Base-by-base conservation (phyloP, 2,329 filamentous ascomycete species). In the Aspergillus hiratsukae region DNA sequence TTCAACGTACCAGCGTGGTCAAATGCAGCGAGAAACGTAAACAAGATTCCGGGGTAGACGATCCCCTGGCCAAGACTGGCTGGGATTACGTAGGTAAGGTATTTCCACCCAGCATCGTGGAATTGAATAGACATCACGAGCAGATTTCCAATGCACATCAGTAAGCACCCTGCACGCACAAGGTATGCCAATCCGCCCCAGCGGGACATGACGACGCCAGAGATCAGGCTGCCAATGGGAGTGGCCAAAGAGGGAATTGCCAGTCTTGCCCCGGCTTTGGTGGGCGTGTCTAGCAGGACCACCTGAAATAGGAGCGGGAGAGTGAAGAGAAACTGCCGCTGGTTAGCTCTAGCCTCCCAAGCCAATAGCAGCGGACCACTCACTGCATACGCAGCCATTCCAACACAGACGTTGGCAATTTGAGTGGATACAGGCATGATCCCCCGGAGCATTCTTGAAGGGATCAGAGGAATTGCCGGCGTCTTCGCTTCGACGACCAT, bases 11-110 rank as follows among this genome's bases (percentile, higher is more conserved):
- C 81, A 35, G 79, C 73, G 61, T 87, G 84, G 9, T 83, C 82
- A 61, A 87, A 87, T 0, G 83, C 82, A 3, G 85, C 83, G 2
- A 87, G 71, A 17, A 83, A 83, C 0, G 83, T 86, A 61, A 87
- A 87, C 1, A 87, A 68, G 21, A 84, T 70, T 0, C 71, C 73
- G 0, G 77, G 77, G 58, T 78, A 78, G 1, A 76, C 73, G 54
- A 79, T 77, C 0, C 76, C 76, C 58, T 80, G 77, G 0, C 77
- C 76, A 1, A 80, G 64, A 54, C 77, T 79, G 5, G 76, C 76
- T 0, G 77, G 76, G 40, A 79, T 74, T 14, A 79, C 71, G 57
- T 72, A 79, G 1, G 72, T 69, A 37, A 76, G 67, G 57, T 79
- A 78, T 54, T 79, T 79, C 76, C 77, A 79, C 3, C 61, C 62